Evolutionary conservation across 2,329 filamentous ascomycete species (phyloP).

Genomic region (Aureobasidium sp.): DNA sequence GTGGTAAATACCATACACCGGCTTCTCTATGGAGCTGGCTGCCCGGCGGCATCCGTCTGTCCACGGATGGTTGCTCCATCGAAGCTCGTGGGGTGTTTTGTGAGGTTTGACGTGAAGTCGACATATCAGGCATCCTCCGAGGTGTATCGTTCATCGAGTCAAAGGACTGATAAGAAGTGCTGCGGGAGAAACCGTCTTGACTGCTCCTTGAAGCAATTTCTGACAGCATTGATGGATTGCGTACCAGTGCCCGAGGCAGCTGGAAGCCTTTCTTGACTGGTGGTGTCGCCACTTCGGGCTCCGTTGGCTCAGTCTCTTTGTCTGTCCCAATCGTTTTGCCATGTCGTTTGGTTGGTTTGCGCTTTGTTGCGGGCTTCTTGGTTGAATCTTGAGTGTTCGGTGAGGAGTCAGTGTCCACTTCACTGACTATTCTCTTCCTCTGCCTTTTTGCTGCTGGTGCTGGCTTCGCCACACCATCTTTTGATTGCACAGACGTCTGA

Average conservation of each 20-base stretch:
- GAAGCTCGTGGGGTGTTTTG: background rate
- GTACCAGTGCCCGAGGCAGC: background rate
- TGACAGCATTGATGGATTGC: background rate
- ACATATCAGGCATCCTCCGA: background rate
- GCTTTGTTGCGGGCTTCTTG: background rate
- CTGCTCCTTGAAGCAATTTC: background rate
- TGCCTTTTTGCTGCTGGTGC: background rate
- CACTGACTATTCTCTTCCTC: background rate
- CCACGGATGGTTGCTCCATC: background rate
- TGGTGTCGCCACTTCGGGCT: background rate
- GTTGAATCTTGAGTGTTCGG: background rate
- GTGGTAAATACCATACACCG: background rate
- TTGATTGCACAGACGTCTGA: background rate
- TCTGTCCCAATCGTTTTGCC: background rate
- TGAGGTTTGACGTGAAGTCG: background rate
- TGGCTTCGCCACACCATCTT: background rate
- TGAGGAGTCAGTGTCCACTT: background rate
- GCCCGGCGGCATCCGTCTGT: background rate
- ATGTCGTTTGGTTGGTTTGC: background rate
- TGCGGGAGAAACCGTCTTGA: background rate
- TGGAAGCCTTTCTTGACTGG: constrained; percentile 1
- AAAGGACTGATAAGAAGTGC: background rate
- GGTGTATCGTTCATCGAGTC: background rate
- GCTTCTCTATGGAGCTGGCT: background rate
- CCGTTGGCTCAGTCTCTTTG: background rate